Base-by-base conservation (phyloP, 2,329 filamentous ascomycete species). In the Colletotrichum echinochloae region DNA sequence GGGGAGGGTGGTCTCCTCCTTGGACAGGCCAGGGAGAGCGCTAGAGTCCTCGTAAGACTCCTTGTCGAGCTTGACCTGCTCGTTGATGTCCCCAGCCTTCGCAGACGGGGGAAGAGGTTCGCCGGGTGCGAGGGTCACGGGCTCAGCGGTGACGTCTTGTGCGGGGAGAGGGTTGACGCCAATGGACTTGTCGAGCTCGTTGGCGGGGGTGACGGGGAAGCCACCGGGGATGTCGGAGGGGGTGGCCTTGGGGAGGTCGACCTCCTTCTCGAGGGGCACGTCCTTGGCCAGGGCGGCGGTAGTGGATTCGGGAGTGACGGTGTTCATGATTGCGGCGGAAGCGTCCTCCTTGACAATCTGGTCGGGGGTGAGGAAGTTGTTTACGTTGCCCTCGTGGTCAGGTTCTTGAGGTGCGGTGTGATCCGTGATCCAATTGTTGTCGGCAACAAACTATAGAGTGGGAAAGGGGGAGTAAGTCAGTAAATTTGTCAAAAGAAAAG, bases 351-450 rank as follows among this genome's bases (percentile, higher is more conserved):
- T 81, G 71, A 81, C 75, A 63, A 97, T 92, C 78, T 94, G 88
- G 73, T 94, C 89, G 68, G 92, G 90, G 49, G 89, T 88, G 67
- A 99, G 88, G 74, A 98, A 90, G 89, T 98, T 98, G 88, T 98
- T 98, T 77, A 94, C 86, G 87, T 95, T 97, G 77, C 93, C 92
- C 77, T 90, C 86, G 74, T 88, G 87, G 85, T 98, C 95, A 78
- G 90, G 89, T 83, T 98, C 95, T 82, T 92, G 91, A 70, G 93
- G 92, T 51, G 91, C 92, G 70, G 90, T 90, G 76, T 91, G 89
- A 82, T 98, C 95, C 80, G 91, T 92, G 60, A 90, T 90, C 96
- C 96, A 99, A 76, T 88, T 89, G 75, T 93, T 94, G 87, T 99
- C 94, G 75, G 98, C 95, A 76, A 99, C 93, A 81, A 97, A 99